Evolutionary conservation across 345 rosid genomes (phyloP).

Genomic region (Salix koriyanagi): DNA sequence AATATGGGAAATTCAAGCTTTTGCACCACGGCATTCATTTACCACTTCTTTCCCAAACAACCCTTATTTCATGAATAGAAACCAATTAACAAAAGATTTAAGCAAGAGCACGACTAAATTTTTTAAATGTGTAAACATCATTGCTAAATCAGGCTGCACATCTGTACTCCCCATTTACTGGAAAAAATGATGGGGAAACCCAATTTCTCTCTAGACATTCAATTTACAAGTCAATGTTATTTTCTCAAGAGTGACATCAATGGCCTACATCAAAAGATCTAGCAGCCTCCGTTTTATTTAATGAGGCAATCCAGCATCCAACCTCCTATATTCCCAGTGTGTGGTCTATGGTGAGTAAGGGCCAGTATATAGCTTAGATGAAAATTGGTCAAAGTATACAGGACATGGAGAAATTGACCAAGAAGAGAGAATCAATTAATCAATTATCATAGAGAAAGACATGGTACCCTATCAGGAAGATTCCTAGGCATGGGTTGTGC

Average conservation of each 20-base stretch:
- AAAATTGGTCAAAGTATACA: slow-evolving; percentile 11
- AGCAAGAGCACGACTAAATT: too few relatives aligned
- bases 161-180: slow-evolving; percentile 25
- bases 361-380: slow-evolving; percentile 22
- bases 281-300: slow-evolving; percentile 31
- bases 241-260: slow-evolving; percentile 37
- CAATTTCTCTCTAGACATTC: slow-evolving; percentile 32
- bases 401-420: slow-evolving; percentile 24
- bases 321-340: slow-evolving; percentile 28
- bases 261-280: slow-evolving; percentile 40
- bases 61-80: too few relatives aligned
- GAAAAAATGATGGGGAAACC: slow-evolving; percentile 29
- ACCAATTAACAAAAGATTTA: too few relatives aligned
- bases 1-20: slow-evolving; percentile 2
- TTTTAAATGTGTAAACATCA: slow-evolving; percentile 9
- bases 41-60: not conserved
- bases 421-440: slow-evolving; percentile 35
- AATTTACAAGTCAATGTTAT: slow-evolving; percentile 31
- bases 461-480: slow-evolving; percentile 85
- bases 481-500: slow-evolving; percentile 77
- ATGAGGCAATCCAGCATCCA: slow-evolving; percentile 27
- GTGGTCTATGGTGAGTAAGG: slow-evolving; percentile 26
- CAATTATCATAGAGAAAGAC: slow-evolving; percentile 76
- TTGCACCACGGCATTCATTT: not conserved
- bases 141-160: slow-evolving; percentile 18